A percentile compares a stretch with the other conserved stretches of the same genome.
These are phyloP conservation scores for Nannizziopsis arthrosporioides DNA, from an alignment of 2,329 filamentous ascomycete species.

Conservation along the genomic window DNA sequence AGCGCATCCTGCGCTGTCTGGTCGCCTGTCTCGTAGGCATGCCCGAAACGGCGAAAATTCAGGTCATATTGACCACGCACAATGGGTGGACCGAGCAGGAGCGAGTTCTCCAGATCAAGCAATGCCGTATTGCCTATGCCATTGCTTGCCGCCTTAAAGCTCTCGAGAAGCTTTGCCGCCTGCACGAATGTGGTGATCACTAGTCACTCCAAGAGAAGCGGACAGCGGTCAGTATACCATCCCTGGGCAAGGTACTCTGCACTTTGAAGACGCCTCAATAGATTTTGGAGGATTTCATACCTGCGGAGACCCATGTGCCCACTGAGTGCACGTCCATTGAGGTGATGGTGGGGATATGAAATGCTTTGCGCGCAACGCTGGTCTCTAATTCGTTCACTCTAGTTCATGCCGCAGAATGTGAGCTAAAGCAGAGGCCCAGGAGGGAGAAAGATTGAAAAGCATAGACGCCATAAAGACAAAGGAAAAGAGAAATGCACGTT, in stretches of 20 bases:
- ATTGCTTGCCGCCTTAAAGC: conserved; percentile 9
- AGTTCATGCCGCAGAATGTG: background rate
- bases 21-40: conserved; percentile 28
- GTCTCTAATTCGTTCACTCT: background rate
- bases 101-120: conserved; percentile 25
- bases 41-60: conserved; percentile 26
- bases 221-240: background rate
- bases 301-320: conserved; percentile 12
- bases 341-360: no score
- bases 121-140: conserved; percentile 1
- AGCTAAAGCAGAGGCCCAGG: background rate
- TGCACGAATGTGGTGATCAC: conserved; percentile 13
- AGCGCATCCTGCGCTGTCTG: conserved; percentile 28
- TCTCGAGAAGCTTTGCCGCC: conserved; percentile 13
- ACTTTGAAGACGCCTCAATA: background rate
- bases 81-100: conserved; percentile 25
- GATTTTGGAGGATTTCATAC: conserved; percentile 1
- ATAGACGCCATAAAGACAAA: background rate
- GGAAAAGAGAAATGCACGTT: background rate
- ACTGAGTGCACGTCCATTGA: conserved; percentile 13
- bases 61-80: conserved; percentile 29
- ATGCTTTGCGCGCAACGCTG: background rate
- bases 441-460: background rate
- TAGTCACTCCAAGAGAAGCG: background rate
- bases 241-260: background rate